Evolutionary conservation across 345 rosid species (phyloP).

Genomic region (Hibiscus syriacus): DNA sequence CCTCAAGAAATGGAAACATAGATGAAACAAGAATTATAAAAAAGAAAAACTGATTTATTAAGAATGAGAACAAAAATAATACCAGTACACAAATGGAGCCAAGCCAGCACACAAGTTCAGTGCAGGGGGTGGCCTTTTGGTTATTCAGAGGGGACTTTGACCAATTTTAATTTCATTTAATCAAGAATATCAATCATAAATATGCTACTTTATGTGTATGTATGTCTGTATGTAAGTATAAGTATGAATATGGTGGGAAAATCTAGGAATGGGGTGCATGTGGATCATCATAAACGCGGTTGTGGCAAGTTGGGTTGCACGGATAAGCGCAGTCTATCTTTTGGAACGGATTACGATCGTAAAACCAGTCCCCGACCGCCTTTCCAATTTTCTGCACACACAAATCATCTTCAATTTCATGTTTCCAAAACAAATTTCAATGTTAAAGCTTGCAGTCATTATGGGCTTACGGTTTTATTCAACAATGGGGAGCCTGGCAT

Average conservation of each 20-base stretch:
- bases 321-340: slow-evolving; percentile 92
- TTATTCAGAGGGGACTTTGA: slow-evolving; percentile 37
- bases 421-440: background rate
- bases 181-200: too few species aligned
- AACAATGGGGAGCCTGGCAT: slow-evolving; percentile 60
- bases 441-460: background rate
- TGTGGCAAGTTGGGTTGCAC: slow-evolving; percentile 89
- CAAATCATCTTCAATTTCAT: background rate
- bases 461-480: slow-evolving; percentile 34
- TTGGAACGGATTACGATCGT: slow-evolving; percentile 49
- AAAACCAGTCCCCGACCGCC: slow-evolving; percentile 92
- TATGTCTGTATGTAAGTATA: too few species aligned
- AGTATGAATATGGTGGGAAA: too few species aligned
- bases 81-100: slow-evolving; percentile 11
- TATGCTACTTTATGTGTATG: background rate
- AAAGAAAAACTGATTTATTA: background rate
- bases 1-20: background rate
- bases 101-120: slow-evolving; percentile 33
- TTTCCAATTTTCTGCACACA: slow-evolving; percentile 60
- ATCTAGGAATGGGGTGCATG: background rate
- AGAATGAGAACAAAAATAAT: background rate
- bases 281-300: slow-evolving; percentile 30
- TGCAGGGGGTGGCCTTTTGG: slow-evolving; percentile 30
- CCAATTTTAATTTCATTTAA: slow-evolving; percentile 16
- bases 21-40: background rate